Conservation (phyloP, 257 asterid species). For the Orobanche coerulescens region DNA sequence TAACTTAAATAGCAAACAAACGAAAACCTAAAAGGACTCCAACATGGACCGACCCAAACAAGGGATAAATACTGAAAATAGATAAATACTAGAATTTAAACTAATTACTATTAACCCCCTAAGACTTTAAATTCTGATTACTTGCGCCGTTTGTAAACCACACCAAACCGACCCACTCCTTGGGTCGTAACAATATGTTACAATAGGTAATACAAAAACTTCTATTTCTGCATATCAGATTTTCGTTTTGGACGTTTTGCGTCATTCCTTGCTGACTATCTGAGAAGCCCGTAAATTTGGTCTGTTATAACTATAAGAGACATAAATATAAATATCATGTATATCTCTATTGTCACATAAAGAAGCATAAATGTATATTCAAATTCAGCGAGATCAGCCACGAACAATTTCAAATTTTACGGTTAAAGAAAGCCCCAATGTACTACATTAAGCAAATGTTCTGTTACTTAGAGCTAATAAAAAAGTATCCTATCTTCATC, state of each 20-base stretch:
- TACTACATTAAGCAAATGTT: background rate
- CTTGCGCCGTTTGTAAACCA: too few species aligned
- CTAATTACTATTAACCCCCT: too few species aligned
- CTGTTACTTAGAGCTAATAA: background rate
- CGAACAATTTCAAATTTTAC: background rate
- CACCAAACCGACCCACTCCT: too few species aligned
- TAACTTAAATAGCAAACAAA: too few species aligned
- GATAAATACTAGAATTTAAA: too few species aligned
- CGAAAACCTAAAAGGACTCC: too few species aligned
- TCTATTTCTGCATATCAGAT: background rate
- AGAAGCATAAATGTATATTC: background rate
- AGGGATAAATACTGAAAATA: too few species aligned
- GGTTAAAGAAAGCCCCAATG: background rate
- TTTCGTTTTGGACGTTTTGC: background rate
- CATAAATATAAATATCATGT: too few species aligned
- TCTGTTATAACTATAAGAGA: too few species aligned
- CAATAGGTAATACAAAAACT: background rate
- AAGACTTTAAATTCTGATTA: too few species aligned
- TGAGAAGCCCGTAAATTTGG: background rate
- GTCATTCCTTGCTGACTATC: background rate
- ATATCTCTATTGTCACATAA: background rate
- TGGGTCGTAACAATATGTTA: too few species aligned
- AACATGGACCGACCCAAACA: too few species aligned
- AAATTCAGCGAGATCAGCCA: background rate
- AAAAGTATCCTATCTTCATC: background rate